A percentile compares a stretch with the other conserved stretches of the same genome.
Evolutionary conservation across 1,284 basidiomycete species (phyloP).

Genomic region (Apiotrichum domesticum): DNA sequence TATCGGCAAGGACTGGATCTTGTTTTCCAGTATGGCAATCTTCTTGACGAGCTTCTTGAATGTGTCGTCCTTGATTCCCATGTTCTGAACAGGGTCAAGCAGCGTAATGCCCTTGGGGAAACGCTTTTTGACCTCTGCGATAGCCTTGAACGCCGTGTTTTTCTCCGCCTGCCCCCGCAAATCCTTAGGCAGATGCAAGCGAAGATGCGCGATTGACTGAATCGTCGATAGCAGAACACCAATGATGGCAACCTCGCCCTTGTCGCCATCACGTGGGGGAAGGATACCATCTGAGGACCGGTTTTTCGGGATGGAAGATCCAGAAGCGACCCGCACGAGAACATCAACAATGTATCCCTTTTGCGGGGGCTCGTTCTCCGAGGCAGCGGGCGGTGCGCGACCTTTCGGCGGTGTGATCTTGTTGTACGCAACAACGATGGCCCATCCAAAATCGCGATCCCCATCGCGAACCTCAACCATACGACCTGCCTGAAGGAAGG

Average conservation of each 20-base stretch:
- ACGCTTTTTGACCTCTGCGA: conserved; percentile 80
- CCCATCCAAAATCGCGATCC: conserved; percentile 93
- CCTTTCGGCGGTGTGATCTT: conserved; percentile 54
- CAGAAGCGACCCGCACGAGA: conserved; percentile 73
- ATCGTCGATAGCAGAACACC: conserved; percentile 84
- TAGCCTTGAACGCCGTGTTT: conserved; percentile 80
- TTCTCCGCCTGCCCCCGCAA: conserved; percentile 67
- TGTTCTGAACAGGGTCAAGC: conserved; percentile 88
- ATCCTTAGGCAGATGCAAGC: conserved; percentile 86
- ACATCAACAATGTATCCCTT: conserved; percentile 92
- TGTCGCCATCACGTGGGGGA: conserved; percentile 64
- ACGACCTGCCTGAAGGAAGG: conserved; percentile 88
- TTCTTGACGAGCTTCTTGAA: conserved; percentile 87
- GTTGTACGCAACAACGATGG: conserved; percentile 83
- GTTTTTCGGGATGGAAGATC: conserved; percentile 61
- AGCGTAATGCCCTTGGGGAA: conserved; percentile 82
- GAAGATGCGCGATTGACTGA: conserved; percentile 77
- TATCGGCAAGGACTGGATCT: conserved; percentile 67
- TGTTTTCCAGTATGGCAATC: conserved; percentile 79
- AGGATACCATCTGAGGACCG: conserved; percentile 58
- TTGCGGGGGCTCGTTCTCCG: conserved; percentile 65
- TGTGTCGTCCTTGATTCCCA: conserved; percentile 92
- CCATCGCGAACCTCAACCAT: conserved; percentile 82
- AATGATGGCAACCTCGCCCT: conserved; percentile 78
- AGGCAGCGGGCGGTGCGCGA: conserved; percentile 28